Evolutionary conservation across 1,284 basidiomycete genomes (phyloP), one percentile per base, ranked within the genome.

Genomic region (Cutaneotrichosporon sp.): DNA sequence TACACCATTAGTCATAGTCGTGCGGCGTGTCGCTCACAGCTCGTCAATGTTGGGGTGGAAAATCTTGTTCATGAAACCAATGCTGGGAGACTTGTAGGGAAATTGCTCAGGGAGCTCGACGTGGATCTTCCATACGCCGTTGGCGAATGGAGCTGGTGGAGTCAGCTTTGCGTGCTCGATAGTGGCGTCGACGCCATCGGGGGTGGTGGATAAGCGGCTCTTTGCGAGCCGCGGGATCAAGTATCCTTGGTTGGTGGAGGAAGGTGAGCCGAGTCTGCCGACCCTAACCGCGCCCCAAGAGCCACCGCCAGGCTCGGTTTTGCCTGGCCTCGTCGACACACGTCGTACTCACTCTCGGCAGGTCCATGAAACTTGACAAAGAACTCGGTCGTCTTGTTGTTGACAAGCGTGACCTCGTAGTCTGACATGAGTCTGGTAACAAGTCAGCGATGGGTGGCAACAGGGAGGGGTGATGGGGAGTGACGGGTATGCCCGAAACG

Each of bases 21-120:
- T 20, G 5, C 21, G 35, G 33, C 35, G 13, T 33, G 26, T 22
- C 38, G 65, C 86, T 70, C 67, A 91, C 88, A 93, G 77, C 75
- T 97, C 93, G 75, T 97, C 92, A 67, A 97, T 97, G 72, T 97
- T 97, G 10, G 94, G 94, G 70, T 98, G 94, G 74, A 97, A 98
- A 72, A 98, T 97, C 85, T 97, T 97, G 83, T 98, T 98, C 90
- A 97, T 94, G 77, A 98, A 98, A 1, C 94, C 94, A 65, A 98
- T 98, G 68, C 90, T 94, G 3, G 96, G 94, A 33, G 90, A 94
- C 77, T 98, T 98, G 84, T 88, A 98, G 1, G 94, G 96, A 70
- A 98, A 98, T 75, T 96, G 90, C 67, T 97, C 92, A 4, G 96
- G 94, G n/a, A 98, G 81, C 72, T 98, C 96, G 55, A 98, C 96